phyloP scores from a whole-genome alignment of 2,329 filamentous ascomycete species.

The Zalaria obscura region DNA sequence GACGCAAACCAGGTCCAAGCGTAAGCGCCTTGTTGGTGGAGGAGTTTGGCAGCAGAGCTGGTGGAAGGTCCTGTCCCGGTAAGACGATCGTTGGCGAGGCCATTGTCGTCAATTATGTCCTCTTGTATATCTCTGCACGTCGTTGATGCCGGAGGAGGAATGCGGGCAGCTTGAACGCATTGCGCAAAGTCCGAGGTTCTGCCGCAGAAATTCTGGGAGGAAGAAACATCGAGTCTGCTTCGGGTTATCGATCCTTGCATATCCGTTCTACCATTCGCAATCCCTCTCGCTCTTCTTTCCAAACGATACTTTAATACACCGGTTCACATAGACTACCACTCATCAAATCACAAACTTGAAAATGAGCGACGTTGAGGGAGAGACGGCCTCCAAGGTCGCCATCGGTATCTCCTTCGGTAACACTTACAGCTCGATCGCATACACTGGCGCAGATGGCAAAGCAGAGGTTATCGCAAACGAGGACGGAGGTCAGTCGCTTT shows the following conservation, averaged over 20 bases:
- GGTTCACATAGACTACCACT: neutral
- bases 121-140: neutral
- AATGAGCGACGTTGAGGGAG: conserved; percentile 37
- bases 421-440: conserved; percentile 94
- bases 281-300: neutral
- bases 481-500: conserved; percentile 59
- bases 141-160: neutral
- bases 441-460: conserved; percentile 75
- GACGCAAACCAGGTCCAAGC: conserved; percentile 69
- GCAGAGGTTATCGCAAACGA: conserved; percentile 97
- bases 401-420: conserved; percentile 98
- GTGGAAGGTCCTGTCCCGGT: conserved; percentile 64
- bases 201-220: no score
- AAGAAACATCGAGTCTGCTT: no score
- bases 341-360: conserved; percentile 7
- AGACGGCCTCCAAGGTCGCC: conserved; percentile 43
- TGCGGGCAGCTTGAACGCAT: neutral
- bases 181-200: no score
- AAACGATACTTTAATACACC: neutral
- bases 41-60: conserved; percentile 51
- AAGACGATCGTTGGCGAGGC: conserved; percentile 47
- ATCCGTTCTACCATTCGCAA: neutral
- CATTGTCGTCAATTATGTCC: conserved; percentile 1
- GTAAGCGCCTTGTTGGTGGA: conserved; percentile 56
- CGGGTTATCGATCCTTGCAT: neutral